Conservation (phyloP, 345 rosid genomes). For the Bruguiera parviflora region DNA sequence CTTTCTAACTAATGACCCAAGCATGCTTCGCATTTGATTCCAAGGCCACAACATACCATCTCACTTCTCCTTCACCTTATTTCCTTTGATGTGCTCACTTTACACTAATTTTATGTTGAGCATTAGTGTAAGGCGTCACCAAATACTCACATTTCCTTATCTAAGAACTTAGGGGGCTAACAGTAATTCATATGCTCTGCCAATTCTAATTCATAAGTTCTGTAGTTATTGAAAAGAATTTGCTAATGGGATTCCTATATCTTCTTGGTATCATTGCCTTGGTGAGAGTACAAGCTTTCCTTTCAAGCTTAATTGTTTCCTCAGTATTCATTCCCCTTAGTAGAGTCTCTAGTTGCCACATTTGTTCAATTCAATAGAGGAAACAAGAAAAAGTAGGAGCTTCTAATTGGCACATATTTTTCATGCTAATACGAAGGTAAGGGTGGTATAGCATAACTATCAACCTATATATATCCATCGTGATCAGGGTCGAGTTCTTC, state of each 20-base stretch:
- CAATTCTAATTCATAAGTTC: slow-evolving; percentile 59
- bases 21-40: no score
- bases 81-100: no score
- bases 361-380: slow-evolving; percentile 34
- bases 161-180: no score
- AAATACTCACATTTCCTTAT: no score
- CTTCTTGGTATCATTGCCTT: slow-evolving; percentile 75
- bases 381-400: not conserved
- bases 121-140: no score
- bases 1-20: no score
- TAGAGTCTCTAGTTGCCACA: slow-evolving; percentile 84
- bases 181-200: slow-evolving; percentile 55
- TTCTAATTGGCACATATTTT: not conserved
- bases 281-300: slow-evolving; percentile 46
- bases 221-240: slow-evolving; percentile 31
- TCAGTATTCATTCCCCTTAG: slow-evolving; percentile 57
- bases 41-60: no score
- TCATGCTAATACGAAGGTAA: not conserved
- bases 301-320: slow-evolving; percentile 26
- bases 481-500: slow-evolving; percentile 98
- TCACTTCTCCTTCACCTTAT: no score
- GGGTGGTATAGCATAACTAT: not conserved
- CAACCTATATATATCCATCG: slow-evolving; percentile 83
- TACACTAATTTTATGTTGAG: no score
- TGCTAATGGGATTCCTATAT: slow-evolving; percentile 63